phyloP scores from a whole-genome alignment of 805 yeast genomes.

The Blastobotrys americana region DNA sequence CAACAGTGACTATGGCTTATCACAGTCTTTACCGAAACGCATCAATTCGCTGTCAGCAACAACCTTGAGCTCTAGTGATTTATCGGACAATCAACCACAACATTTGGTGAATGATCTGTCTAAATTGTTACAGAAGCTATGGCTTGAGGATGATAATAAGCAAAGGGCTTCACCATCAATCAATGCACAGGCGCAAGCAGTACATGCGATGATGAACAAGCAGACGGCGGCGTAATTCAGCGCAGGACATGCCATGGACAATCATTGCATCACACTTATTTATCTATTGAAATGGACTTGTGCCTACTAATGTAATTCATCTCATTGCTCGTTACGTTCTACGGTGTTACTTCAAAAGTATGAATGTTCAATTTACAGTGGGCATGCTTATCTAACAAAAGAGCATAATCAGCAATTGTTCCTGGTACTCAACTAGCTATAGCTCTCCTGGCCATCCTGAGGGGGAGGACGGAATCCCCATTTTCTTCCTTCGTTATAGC shows the following conservation, averaged over 20 bases:
- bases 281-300: no score
- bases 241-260: no score
- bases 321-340: no score
- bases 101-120: conserved; percentile 11
- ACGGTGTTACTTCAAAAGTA: no score
- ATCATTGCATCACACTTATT: no score
- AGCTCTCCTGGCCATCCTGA: neutral
- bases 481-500: conserved; percentile 45
- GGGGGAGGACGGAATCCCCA: conserved; percentile 32
- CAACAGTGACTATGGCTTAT: conserved; percentile 9
- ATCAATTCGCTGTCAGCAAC: conserved; percentile 19
- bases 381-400: no score
- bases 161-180: neutral
- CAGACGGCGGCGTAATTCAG: no score
- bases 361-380: no score
- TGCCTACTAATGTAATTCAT: neutral
- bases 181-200: conserved; percentile 1
- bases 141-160: conserved; percentile 22
- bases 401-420: neutral
- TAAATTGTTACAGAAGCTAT: conserved; percentile 16
- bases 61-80: conserved; percentile 6
- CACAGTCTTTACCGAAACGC: conserved; percentile 14
- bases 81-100: neutral
- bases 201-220: neutral
- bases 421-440: no score